Conservation (phyloP, 176 grass and related monocot species). For the Zoysia pacifica region DNA sequence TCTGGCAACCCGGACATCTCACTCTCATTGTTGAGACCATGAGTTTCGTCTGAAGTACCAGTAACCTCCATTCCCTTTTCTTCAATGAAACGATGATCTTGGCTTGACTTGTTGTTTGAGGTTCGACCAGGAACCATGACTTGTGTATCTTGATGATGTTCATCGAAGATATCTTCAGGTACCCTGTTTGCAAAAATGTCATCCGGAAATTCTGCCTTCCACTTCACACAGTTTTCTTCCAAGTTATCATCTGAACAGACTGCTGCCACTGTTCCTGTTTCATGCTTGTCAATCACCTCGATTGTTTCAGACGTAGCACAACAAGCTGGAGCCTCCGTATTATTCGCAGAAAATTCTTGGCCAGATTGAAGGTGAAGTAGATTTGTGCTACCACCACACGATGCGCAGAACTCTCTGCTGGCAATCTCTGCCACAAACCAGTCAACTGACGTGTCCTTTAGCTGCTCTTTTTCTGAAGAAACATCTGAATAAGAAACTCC, state of each 20-base stretch:
- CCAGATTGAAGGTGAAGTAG: background rate
- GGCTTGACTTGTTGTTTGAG: background rate
- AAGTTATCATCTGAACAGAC: background rate
- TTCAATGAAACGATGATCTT: background rate
- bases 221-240: background rate
- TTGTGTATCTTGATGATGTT: background rate
- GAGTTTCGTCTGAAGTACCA: background rate
- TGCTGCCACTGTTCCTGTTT: background rate
- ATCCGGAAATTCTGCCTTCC: background rate
- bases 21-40: background rate
- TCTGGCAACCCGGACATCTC: background rate
- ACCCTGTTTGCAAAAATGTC: background rate
- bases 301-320: background rate
- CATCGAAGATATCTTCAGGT: background rate
- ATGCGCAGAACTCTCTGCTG: background rate
- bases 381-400: background rate
- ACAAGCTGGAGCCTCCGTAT: background rate
- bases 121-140: background rate
- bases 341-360: background rate
- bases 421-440: background rate
- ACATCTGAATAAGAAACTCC: background rate
- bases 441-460: background rate
- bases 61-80: background rate
- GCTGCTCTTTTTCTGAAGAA: background rate
- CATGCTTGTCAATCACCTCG: conserved; percentile 36